These are phyloP conservation scores for Pyrenula aspistea DNA, from an alignment of 495 filamentous ascomycete genomes.

Conservation along the genomic window DNA sequence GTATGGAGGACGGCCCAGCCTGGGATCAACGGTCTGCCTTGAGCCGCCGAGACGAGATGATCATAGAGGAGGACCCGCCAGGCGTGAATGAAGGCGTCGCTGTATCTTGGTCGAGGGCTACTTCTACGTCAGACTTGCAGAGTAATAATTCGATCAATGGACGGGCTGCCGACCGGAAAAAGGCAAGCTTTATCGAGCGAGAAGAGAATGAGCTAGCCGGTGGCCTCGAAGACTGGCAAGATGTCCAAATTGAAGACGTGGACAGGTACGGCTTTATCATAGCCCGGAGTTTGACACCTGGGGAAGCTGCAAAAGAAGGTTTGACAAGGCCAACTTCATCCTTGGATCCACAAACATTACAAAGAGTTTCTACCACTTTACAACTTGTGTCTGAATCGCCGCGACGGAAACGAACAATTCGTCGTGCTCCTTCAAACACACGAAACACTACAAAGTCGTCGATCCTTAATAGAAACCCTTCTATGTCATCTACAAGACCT, in stretches of 20 bases:
- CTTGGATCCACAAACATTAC: constrained; percentile 39
- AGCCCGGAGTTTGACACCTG: constrained; percentile 25
- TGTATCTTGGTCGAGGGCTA: constrained; percentile 9
- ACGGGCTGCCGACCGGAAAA: not conserved
- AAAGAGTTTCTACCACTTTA: constrained; percentile 55
- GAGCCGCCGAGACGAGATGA: constrained; percentile 44
- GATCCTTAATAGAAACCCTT: constrained; percentile 18
- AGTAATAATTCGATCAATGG: constrained; percentile 3
- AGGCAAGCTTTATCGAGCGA: constrained; percentile 23
- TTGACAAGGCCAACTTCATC: constrained; percentile 6
- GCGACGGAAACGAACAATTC: constrained; percentile 41
- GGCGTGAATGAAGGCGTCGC: constrained; percentile 30
- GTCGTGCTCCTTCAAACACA: constrained; percentile 33
- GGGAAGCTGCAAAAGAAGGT: constrained; percentile 17
- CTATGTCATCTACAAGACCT: constrained; percentile 23
- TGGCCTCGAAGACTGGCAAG: constrained; percentile 91
- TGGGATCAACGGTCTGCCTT: constrained; percentile 21
- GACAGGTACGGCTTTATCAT: constrained; percentile 94
- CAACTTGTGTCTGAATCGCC: constrained; percentile 52
- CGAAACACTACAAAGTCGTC: constrained; percentile 12
- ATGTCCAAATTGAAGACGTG: constrained; percentile 74
- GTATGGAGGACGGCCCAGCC: constrained; percentile 41
- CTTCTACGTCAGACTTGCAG: constrained; percentile 5
- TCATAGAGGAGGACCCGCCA: constrained; percentile 42
- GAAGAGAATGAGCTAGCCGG: constrained; percentile 58